phyloP scores from a whole-genome alignment of 2,329 filamentous ascomycete genomes.

The Didymella lethalis region DNA sequence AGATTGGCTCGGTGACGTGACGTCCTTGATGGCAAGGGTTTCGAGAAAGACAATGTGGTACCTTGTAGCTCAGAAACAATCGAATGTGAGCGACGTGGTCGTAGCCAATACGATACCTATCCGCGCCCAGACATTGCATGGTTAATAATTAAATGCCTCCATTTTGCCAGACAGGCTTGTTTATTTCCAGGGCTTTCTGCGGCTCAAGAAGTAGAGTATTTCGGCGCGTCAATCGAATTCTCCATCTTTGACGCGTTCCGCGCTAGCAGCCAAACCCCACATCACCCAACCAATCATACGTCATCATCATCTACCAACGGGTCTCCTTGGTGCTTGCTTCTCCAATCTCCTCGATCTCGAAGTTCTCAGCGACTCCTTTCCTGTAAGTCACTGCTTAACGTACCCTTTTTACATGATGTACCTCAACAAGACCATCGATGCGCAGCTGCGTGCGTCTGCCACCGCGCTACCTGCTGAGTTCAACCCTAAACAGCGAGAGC shows the following conservation, averaged over 20 bases:
- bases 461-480: neutral
- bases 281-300: conserved; percentile 5
- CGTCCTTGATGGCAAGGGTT: no score
- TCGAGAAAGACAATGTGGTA: no score
- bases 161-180: no score
- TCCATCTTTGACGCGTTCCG: neutral
- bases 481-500: neutral
- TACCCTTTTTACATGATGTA: neutral
- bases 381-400: neutral
- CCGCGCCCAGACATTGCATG: no score
- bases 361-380: no score
- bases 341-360: no score
- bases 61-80: no score
- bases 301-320: neutral
- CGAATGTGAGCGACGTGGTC: no score
- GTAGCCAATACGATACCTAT: no score
- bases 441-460: neutral
- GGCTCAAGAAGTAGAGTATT: neutral
- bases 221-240: neutral
- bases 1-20: neutral
- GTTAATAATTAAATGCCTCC: no score
- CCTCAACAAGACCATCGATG: neutral
- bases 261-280: neutral
- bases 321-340: no score
- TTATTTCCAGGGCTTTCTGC: no score